Conservation (phyloP, 805 yeast species). For the Candida mattraensis region DNA sequence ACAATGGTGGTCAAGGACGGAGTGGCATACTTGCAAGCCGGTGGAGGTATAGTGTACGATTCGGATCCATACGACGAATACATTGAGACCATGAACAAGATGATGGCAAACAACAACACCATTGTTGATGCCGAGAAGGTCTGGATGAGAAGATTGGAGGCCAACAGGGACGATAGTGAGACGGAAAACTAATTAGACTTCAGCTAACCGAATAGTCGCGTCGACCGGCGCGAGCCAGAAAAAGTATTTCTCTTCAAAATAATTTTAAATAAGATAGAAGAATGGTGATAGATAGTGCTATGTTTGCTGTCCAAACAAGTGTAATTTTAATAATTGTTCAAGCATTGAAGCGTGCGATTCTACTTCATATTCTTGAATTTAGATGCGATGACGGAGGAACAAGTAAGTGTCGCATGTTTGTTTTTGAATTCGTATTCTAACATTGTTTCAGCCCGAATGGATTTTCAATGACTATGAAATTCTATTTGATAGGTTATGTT, state of each 20-base stretch:
- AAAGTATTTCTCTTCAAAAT: too few species aligned
- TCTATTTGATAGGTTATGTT: constrained; percentile 4
- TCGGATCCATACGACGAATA: constrained; percentile 95
- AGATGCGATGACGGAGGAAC: constrained; percentile 5
- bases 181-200: constrained; percentile 18
- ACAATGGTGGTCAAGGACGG: constrained; percentile 96
- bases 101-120: constrained; percentile 89
- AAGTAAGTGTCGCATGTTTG: constrained; percentile 6
- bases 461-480: constrained; percentile 4
- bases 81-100: constrained; percentile 94
- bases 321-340: too few species aligned
- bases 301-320: too few species aligned
- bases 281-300: too few species aligned
- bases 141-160: constrained; percentile 54
- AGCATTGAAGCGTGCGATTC: too few species aligned
- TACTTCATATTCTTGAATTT: too few species aligned
- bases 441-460: constrained; percentile 5
- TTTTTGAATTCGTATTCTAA: not conserved
- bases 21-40: constrained; percentile 92
- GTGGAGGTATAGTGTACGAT: constrained; percentile 97
- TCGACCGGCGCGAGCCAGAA: too few species aligned
- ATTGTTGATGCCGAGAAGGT: constrained; percentile 87
- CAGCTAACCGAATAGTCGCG: too few species aligned
- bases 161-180: constrained; percentile 27
- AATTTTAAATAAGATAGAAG: too few species aligned